Evolutionary conservation across 1,284 basidiomycete genomes (phyloP).

Genomic region (Dichomitus squalens): DNA sequence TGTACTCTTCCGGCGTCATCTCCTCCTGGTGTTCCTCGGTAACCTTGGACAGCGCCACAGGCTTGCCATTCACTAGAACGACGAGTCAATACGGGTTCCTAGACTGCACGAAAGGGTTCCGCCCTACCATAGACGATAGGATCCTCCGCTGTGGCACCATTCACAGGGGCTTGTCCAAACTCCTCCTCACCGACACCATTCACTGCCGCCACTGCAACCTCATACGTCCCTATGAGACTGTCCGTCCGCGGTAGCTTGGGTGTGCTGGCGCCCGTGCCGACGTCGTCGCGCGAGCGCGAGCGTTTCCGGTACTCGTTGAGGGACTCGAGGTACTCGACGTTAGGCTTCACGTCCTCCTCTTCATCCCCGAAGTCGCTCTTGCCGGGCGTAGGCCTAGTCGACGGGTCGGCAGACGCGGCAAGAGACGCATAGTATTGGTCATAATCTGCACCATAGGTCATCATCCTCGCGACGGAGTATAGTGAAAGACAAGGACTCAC

Average conservation of each 20-base stretch:
- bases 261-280: constrained; percentile 38
- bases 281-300: constrained; percentile 65
- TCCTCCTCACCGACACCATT: constrained; percentile 20
- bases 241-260: constrained; percentile 52
- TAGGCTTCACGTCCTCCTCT: constrained; percentile 70
- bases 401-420: constrained; percentile 60
- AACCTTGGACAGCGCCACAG: constrained; percentile 69
- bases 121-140: constrained; percentile 66
- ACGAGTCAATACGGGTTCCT: constrained; percentile 2
- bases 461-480: background rate
- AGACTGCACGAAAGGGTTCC: background rate
- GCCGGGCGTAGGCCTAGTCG: constrained; percentile 59
- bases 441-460: constrained; percentile 50
- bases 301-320: constrained; percentile 72
- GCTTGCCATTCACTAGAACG: constrained; percentile 64
- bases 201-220: constrained; percentile 1
- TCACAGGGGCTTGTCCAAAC: constrained; percentile 21
- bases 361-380: constrained; percentile 53
- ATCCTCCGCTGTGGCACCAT: constrained; percentile 41
- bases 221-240: constrained; percentile 19
- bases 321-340: constrained; percentile 63
- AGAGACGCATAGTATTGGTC: constrained; percentile 80
- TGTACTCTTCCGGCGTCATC: constrained; percentile 86
- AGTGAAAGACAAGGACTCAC: constrained; percentile 41
- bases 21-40: constrained; percentile 82